Conservation (phyloP, 768 basidiomycete species). For the Amanita rubescens region DNA sequence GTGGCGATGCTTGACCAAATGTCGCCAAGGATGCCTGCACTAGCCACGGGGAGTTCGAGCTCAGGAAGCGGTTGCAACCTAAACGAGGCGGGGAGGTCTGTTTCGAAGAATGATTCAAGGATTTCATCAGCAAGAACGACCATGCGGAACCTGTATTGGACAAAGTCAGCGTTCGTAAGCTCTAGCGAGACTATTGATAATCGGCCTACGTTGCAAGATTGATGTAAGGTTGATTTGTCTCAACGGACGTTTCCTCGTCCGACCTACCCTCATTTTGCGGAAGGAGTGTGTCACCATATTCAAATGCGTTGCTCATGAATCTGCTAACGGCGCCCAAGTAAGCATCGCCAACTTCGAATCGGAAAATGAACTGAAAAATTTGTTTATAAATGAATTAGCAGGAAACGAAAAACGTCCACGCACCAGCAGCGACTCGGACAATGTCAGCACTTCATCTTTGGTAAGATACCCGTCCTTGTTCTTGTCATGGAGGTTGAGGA, state of each 20-base stretch:
- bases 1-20: slow-evolving; percentile 87
- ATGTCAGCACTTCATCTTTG: slow-evolving; percentile 92
- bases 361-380: slow-evolving; percentile 82
- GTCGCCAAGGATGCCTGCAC: slow-evolving; percentile 67
- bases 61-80: slow-evolving; percentile 65
- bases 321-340: slow-evolving; percentile 94
- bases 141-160: slow-evolving; percentile 82
- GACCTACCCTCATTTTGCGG: slow-evolving; percentile 41
- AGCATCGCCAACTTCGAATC: slow-evolving; percentile 92
- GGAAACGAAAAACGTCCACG: slow-evolving; percentile 16
- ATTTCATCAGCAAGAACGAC: slow-evolving; percentile 96
- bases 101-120: slow-evolving; percentile 93
- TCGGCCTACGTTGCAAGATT: slow-evolving; percentile 73
- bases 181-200: not conserved
- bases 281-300: slow-evolving; percentile 92
- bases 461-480: slow-evolving; percentile 94
- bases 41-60: slow-evolving; percentile 52
- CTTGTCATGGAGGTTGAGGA: slow-evolving; percentile 93
- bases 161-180: slow-evolving; percentile 6
- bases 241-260: slow-evolving; percentile 39
- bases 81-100: slow-evolving; percentile 86
- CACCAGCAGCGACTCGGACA: slow-evolving; percentile 91
- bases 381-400: slow-evolving; percentile 6
- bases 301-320: slow-evolving; percentile 97
- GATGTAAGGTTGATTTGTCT: slow-evolving; percentile 84